Conservation (phyloP, 441 rosid genomes). For the Eruca vesicaria region DNA sequence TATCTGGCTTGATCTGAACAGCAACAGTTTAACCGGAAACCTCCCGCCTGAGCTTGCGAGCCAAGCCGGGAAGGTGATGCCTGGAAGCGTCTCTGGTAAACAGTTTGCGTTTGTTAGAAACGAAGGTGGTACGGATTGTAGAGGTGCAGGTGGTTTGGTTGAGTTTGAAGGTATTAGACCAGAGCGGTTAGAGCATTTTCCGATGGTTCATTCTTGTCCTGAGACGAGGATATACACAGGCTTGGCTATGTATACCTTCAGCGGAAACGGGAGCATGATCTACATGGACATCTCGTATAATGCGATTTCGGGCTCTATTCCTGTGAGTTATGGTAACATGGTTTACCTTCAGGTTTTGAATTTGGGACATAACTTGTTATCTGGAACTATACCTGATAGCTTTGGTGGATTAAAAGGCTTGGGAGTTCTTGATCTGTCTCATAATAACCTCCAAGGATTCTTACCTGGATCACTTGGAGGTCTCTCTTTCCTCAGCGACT, state of each 20-base stretch:
- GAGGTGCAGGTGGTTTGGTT: conserved; percentile 95
- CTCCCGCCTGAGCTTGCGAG: conserved; percentile 73
- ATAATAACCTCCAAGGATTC: conserved; percentile 70
- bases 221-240: conserved; percentile 84
- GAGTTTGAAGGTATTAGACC: conserved; percentile 91
- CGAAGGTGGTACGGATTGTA: conserved; percentile 91
- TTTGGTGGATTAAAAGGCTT: conserved; percentile 71
- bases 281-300: conserved; percentile 88
- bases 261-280: conserved; percentile 75
- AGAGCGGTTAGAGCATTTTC: conserved; percentile 68
- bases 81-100: conserved; percentile 84
- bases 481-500: conserved; percentile 85
- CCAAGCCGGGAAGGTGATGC: conserved; percentile 65
- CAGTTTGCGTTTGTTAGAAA: conserved; percentile 90
- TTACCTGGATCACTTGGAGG: conserved; percentile 74
- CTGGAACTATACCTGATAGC: conserved; percentile 70
- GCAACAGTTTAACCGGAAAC: conserved; percentile 65
- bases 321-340: conserved; percentile 62
- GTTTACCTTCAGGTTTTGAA: conserved; percentile 80
- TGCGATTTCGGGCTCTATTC: conserved; percentile 61
- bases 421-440: conserved; percentile 87
- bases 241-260: conserved; percentile 65
- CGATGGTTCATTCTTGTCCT: conserved; percentile 84
- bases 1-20: conserved; percentile 96
- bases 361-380: conserved; percentile 74